Evolutionary conservation across 768 basidiomycete genomes (phyloP).

Genomic region (Austroboletus festivus): DNA sequence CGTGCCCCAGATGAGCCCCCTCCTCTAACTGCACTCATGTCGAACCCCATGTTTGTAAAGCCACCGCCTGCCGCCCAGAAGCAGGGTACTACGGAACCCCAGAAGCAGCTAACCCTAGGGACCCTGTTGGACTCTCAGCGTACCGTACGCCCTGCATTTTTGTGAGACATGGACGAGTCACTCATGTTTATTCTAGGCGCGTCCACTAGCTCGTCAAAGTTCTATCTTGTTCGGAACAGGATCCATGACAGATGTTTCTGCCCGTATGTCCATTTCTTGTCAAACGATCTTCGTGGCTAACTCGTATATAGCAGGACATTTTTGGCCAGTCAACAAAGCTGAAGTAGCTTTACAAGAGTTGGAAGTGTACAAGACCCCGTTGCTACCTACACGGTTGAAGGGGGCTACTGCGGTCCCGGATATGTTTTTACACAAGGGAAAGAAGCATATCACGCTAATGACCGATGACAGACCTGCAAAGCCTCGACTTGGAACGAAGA

Average conservation of each 20-base stretch:
- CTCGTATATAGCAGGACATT: constrained; percentile 20
- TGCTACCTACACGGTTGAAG: constrained; percentile 58
- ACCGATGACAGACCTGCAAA: constrained; percentile 52
- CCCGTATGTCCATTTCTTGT: constrained; percentile 26
- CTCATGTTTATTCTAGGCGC: constrained; percentile 35
- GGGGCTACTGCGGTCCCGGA: constrained; percentile 48
- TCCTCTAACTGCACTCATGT: constrained; percentile 54
- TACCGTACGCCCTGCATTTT: constrained; percentile 40
- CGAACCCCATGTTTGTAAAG: constrained; percentile 69
- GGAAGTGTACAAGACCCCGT: constrained; percentile 76
- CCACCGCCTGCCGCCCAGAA: constrained; percentile 42
- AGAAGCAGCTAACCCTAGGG: constrained; percentile 49
- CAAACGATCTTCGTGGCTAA: constrained; percentile 12
- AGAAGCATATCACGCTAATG: constrained; percentile 52
- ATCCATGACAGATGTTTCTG: constrained; percentile 32
- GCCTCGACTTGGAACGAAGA: constrained; percentile 45
- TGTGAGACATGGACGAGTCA: not conserved
- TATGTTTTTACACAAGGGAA: constrained; percentile 56
- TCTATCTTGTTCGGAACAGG: constrained; percentile 48
- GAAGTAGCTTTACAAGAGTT: constrained; percentile 69
- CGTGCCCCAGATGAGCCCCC: constrained; percentile 70
- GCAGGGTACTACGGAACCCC: constrained; percentile 17
- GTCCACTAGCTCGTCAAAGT: constrained; percentile 49
- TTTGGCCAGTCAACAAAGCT: constrained; percentile 47
- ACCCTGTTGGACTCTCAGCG: constrained; percentile 56